Conservation (phyloP, 2,329 filamentous ascomycete genomes). For the Penicillium hordei region DNA sequence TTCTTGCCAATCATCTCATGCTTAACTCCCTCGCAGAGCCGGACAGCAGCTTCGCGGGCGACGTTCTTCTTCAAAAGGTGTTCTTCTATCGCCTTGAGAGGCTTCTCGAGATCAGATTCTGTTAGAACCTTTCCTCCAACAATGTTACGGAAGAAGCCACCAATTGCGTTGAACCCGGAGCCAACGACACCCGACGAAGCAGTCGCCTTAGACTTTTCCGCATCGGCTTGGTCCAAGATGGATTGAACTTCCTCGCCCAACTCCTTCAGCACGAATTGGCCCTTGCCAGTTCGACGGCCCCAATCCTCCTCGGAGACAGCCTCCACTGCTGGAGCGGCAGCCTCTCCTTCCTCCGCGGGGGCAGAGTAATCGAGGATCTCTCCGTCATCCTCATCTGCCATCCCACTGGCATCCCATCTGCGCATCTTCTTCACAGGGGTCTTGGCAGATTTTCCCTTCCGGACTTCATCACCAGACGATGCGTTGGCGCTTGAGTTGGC, state of each 20-base stretch:
- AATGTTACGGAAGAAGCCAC: conserved; percentile 88
- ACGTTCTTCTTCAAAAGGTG: conserved; percentile 95
- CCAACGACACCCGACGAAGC: conserved; percentile 67
- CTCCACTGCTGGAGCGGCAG: conserved; percentile 62
- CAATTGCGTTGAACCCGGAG: conserved; percentile 76
- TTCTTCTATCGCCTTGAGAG: conserved; percentile 93
- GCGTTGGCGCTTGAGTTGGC: conserved; percentile 49
- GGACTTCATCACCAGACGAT: conserved; percentile 83
- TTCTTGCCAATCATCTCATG: conserved; percentile 86
- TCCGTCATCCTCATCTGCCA: conserved; percentile 79
- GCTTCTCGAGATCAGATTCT: conserved; percentile 83
- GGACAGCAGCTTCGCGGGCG: conserved; percentile 86
- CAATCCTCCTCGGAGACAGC: conserved; percentile 75
- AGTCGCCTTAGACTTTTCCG: conserved; percentile 53
- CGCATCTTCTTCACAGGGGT: conserved; percentile 74
- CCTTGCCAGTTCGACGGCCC: conserved; percentile 81
- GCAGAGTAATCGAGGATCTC: conserved; percentile 88
- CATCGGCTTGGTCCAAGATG: conserved; percentile 79
- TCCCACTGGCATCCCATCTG: conserved; percentile 88
- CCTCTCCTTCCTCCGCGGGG: conserved; percentile 56
- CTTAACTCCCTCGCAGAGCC: conserved; percentile 87
- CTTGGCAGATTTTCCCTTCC: conserved; percentile 54
- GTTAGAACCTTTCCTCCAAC: conserved; percentile 92
- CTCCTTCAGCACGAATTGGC: conserved; percentile 91
- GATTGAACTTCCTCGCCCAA: conserved; percentile 89